phyloP scores from a whole-genome alignment of 2,329 filamentous ascomycete genomes.

The Talaromyces sp. region DNA sequence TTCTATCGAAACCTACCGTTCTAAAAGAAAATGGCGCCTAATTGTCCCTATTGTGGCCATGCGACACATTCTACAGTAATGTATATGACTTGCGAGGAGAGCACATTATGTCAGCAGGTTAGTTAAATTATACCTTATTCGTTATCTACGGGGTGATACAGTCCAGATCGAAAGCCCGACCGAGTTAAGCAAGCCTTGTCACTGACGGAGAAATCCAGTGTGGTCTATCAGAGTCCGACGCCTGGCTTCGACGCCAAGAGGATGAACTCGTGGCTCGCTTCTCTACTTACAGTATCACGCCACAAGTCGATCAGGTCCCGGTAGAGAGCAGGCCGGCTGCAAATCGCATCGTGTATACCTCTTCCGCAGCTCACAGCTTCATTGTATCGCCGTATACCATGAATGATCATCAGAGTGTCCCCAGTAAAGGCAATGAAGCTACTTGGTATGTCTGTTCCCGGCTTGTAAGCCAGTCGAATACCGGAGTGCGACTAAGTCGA shows the following conservation, averaged over 20 bases:
- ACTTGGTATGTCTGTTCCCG: slow-evolving; percentile 7
- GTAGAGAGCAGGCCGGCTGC: neutral
- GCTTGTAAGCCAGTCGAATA: neutral
- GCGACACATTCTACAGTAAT: slow-evolving; percentile 6
- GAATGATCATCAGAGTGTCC: neutral
- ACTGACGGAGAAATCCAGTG: slow-evolving; percentile 4
- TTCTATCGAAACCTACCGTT: neutral
- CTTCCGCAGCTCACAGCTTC: slow-evolving; percentile 17
- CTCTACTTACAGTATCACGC: slow-evolving; percentile 13
- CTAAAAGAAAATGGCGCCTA: slow-evolving; percentile 9
- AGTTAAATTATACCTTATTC: slow-evolving; percentile 1
- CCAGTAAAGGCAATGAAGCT: neutral
- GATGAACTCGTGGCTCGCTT: slow-evolving; percentile 16
- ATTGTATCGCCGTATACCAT: slow-evolving; percentile 8
- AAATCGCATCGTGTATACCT: slow-evolving; percentile 15
- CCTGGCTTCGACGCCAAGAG: slow-evolving; percentile 15
- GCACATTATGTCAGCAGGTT: slow-evolving; percentile 15
- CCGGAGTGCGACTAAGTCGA: neutral
- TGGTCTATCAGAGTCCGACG: slow-evolving; percentile 14
- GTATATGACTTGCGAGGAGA: slow-evolving; percentile 11
- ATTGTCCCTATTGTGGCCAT: slow-evolving; percentile 17
- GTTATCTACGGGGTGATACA: neutral
- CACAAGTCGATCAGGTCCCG: neutral
- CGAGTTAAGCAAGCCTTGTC: neutral
- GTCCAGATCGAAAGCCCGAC: neutral